phyloP scores from a whole-genome alignment of 371 early-diverging fungal species.

The Rhizopus microsporus region DNA sequence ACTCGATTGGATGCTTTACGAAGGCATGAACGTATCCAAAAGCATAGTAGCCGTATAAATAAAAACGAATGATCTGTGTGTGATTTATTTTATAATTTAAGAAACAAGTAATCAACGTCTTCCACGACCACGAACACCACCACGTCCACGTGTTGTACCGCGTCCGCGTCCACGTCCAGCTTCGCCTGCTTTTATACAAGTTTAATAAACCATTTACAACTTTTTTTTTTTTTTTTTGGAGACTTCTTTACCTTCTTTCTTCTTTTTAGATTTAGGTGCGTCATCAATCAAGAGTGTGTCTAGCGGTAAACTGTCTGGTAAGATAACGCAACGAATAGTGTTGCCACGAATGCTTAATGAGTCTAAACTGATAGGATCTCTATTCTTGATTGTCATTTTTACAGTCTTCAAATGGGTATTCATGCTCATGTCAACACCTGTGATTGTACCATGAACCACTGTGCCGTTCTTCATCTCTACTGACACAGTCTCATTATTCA shows the following conservation, averaged over 20 bases:
- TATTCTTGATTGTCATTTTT: conserved; percentile 95
- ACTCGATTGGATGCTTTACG: conserved; percentile 48
- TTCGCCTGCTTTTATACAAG: conserved; percentile 18
- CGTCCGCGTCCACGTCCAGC: conserved; percentile 60
- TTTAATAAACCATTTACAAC: background rate
- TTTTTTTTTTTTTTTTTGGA: background rate
- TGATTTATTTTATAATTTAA: background rate
- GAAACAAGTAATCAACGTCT: conserved; percentile 24
- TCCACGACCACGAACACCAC: conserved; percentile 37
- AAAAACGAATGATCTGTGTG: background rate
- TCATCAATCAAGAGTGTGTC: conserved; percentile 97
- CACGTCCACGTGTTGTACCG: conserved; percentile 64
- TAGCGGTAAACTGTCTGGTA: conserved; percentile 94
- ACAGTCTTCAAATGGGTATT: conserved; percentile 98
- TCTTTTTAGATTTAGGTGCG: conserved; percentile 87
- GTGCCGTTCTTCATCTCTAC: conserved; percentile 97
- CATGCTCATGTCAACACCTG: conserved; percentile 98
- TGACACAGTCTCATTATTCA: conserved; percentile 92
- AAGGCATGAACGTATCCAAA: conserved; percentile 49
- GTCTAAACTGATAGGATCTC: conserved; percentile 90
- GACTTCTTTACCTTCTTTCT: conserved; percentile 60
- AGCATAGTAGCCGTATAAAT: conserved; percentile 20
- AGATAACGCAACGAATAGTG: conserved; percentile 92
- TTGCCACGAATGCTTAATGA: conserved; percentile 92
- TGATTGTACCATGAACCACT: conserved; percentile 94